These are phyloP conservation scores for Carex myosuroides DNA, from an alignment of 176 grass and related monocot genomes.

Conservation along the genomic window DNA sequence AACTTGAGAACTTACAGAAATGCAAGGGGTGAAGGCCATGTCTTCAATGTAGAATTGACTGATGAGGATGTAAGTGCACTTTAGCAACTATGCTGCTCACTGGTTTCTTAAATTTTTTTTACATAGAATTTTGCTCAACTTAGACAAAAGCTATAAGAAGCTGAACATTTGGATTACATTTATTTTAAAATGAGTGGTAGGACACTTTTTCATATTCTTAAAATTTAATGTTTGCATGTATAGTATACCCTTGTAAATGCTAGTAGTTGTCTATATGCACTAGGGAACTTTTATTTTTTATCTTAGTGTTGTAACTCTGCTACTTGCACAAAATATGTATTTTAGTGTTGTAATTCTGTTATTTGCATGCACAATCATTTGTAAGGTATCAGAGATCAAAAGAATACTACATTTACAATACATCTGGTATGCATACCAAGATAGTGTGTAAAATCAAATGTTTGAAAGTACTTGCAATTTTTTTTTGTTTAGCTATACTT, in stretches of 20 bases:
- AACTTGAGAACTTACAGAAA: constrained; percentile 78
- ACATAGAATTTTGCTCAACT: neutral
- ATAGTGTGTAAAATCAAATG: neutral
- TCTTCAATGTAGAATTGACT: constrained; percentile 92
- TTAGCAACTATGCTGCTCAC: neutral
- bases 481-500: neutral
- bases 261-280: neutral
- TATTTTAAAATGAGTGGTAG: neutral
- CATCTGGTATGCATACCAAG: neutral
- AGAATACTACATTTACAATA: neutral
- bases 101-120: neutral
- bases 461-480: neutral
- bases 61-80: constrained; percentile 84
- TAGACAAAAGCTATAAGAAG: neutral
- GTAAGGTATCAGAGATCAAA: neutral
- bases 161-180: neutral
- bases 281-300: neutral
- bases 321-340: neutral
- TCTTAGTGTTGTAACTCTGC: neutral
- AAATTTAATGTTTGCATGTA: neutral
- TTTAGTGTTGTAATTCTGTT: neutral
- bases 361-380: neutral
- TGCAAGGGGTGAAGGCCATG: constrained; percentile 77
- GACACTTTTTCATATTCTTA: neutral
- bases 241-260: neutral